Conservation (phyloP, 306 rosid genomes). For the Arachis stenosperma region DNA sequence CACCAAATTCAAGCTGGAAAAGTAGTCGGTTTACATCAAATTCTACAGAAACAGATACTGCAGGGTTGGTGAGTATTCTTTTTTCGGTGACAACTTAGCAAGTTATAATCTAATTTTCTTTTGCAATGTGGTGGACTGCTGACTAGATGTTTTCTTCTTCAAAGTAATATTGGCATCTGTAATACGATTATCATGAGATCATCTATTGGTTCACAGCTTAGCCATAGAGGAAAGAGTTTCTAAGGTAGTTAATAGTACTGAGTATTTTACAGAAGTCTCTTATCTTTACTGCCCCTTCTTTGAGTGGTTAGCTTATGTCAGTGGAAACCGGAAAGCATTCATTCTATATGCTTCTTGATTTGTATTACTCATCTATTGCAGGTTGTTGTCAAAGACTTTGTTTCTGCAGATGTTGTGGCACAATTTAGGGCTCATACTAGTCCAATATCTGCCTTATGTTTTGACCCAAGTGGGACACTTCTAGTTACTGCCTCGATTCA, state of each 20-base stretch:
- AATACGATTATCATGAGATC: constrained; percentile 52
- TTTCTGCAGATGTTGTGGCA: constrained; percentile 72
- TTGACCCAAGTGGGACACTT: constrained; percentile 95
- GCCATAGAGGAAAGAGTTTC: constrained; percentile 51
- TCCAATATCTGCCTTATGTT: constrained; percentile 87
- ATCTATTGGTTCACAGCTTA: constrained; percentile 51
- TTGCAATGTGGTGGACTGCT: constrained; percentile 41
- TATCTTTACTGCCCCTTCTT: constrained; percentile 1
- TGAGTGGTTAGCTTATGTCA: constrained; percentile 20
- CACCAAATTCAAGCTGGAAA: constrained; percentile 82
- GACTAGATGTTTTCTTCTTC: constrained; percentile 45
- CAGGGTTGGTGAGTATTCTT: constrained; percentile 85
- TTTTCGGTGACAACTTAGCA: constrained; percentile 31
- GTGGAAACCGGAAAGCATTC: constrained; percentile 35
- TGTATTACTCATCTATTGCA: constrained; percentile 48
- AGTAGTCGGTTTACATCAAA: constrained; percentile 70
- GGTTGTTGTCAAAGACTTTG: constrained; percentile 85
- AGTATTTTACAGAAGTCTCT: constrained; percentile 33
- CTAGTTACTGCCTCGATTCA: constrained; percentile 86
- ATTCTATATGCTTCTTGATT: constrained; percentile 33
- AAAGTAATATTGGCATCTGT: constrained; percentile 47
- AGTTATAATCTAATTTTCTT: constrained; percentile 32
- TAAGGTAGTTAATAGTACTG: constrained; percentile 48
- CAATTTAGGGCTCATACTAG: constrained; percentile 91
- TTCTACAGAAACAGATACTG: constrained; percentile 70